A percentile compares a stretch with the other conserved stretches of the same genome.
Evolutionary conservation across 116 monocot genomes (phyloP).

Genomic region (Zostera marina): DNA sequence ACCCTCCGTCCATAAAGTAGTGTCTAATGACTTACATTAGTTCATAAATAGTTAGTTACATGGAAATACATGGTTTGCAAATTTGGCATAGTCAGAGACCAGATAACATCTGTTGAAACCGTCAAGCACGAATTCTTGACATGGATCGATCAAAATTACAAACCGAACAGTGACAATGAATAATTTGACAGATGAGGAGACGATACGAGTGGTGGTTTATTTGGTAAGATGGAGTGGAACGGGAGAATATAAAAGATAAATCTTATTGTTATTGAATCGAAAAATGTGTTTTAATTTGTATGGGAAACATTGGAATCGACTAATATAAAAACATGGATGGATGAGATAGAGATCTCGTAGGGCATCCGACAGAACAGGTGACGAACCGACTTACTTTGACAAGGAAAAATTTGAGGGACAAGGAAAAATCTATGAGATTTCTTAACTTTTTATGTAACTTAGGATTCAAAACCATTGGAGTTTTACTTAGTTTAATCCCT

Average conservation of each 20-base stretch:
- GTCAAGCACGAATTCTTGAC: constrained; percentile 49
- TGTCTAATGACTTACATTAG: too few species aligned
- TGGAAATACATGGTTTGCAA: constrained; percentile 42
- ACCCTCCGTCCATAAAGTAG: too few species aligned
- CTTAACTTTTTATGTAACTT: too few species aligned
- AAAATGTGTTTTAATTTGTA: constrained; percentile 60
- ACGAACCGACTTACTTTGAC: constrained; percentile 61
- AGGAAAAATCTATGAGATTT: too few species aligned
- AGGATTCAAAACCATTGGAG: too few species aligned
- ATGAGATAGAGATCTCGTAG: constrained; percentile 25
- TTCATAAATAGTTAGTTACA: too few species aligned
- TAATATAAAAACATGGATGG: constrained; percentile 48
- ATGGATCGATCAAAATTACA: constrained; percentile 31
- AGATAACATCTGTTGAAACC: constrained; percentile 62
- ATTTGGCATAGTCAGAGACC: constrained; percentile 40
- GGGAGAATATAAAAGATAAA: constrained; percentile 61
- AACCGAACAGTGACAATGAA: constrained; percentile 49
- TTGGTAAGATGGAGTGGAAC: constrained; percentile 36
- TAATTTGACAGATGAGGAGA: not conserved
- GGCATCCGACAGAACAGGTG: constrained; percentile 20
- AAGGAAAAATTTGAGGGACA: constrained; percentile 45
- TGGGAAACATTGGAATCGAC: constrained; percentile 24
- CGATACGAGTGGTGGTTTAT: constrained; percentile 15
- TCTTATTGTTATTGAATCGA: constrained; percentile 49
- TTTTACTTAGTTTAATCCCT: too few species aligned